Evolutionary conservation across 306 rosid species (phyloP).

Genomic region (Quercus rubra): DNA sequence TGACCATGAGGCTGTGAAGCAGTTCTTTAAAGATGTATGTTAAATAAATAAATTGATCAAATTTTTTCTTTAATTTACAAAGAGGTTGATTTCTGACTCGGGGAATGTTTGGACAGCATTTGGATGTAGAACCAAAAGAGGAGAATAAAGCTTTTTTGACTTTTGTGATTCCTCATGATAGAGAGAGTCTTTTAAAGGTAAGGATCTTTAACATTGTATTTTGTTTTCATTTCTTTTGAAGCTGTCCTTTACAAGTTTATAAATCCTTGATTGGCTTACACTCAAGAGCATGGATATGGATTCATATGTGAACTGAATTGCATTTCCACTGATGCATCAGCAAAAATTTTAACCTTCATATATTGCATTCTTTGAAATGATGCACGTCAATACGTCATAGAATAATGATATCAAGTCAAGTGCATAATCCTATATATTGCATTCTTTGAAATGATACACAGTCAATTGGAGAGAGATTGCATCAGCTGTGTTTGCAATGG

Average conservation of each 20-base stretch:
- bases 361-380: too few relatives aligned
- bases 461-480: neutral
- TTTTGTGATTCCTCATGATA: slow-evolving; percentile 76
- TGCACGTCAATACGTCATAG: too few relatives aligned
- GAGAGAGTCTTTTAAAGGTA: slow-evolving; percentile 58
- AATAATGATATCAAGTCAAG: neutral
- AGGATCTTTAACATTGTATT: neutral
- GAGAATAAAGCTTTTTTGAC: slow-evolving; percentile 58
- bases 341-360: neutral
- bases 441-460: neutral
- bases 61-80: slow-evolving; percentile 1
- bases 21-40: slow-evolving; percentile 69
- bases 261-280: neutral
- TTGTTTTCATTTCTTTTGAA: neutral
- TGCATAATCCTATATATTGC: neutral
- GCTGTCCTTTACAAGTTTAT: neutral
- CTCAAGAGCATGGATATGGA: neutral
- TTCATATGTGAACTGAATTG: neutral
- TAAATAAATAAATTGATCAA: slow-evolving; percentile 16
- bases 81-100: slow-evolving; percentile 28
- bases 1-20: slow-evolving; percentile 57
- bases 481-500: neutral
- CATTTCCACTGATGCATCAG: neutral
- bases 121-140: slow-evolving; percentile 74
- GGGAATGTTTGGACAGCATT: slow-evolving; percentile 45